These are phyloP conservation scores for Cruciata laevipes DNA, from an alignment of 257 asterid species.

Conservation along the genomic window DNA sequence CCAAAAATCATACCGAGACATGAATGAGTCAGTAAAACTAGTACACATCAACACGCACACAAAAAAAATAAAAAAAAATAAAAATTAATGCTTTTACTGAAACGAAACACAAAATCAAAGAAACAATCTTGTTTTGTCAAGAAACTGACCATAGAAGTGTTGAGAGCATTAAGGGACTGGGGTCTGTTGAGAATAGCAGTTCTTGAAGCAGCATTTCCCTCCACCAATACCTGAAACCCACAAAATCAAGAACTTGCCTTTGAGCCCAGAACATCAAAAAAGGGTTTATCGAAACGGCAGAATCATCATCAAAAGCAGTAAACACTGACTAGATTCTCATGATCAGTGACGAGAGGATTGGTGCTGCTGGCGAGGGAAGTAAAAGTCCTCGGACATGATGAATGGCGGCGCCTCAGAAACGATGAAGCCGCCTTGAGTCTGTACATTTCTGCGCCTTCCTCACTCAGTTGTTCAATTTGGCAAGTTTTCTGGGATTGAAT, in stretches of 20 bases:
- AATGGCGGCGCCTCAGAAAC: slow-evolving; percentile 30
- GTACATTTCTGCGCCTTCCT: slow-evolving; percentile 29
- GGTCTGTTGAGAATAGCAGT: slow-evolving; percentile 89
- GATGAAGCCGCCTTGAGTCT: slow-evolving; percentile 29
- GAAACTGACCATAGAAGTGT: slow-evolving; percentile 46
- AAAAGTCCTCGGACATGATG: slow-evolving; percentile 28
- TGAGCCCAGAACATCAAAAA: not conserved
- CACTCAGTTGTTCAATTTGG: not conserved
- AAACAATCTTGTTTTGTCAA: not conserved
- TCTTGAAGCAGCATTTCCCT: slow-evolving; percentile 66
- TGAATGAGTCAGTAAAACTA: not conserved
- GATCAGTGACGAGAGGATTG: slow-evolving; percentile 36
- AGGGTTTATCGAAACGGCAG: too few species aligned
- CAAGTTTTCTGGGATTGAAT: too few species aligned
- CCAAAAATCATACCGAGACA: not conserved
- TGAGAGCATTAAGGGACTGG: slow-evolving; percentile 69
- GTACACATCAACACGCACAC: not conserved
- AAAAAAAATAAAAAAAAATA: not conserved
- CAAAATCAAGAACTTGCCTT: not conserved
- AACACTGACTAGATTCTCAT: slow-evolving; percentile 42
- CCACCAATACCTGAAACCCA: slow-evolving; percentile 67
- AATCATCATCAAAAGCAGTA: not conserved
- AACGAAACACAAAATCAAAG: not conserved
- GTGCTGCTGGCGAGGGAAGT: slow-evolving; percentile 31
- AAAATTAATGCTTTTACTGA: not conserved